Evolutionary conservation across 2,329 filamentous ascomycete genomes (phyloP).

Genomic region (Claviceps fusiformis): DNA sequence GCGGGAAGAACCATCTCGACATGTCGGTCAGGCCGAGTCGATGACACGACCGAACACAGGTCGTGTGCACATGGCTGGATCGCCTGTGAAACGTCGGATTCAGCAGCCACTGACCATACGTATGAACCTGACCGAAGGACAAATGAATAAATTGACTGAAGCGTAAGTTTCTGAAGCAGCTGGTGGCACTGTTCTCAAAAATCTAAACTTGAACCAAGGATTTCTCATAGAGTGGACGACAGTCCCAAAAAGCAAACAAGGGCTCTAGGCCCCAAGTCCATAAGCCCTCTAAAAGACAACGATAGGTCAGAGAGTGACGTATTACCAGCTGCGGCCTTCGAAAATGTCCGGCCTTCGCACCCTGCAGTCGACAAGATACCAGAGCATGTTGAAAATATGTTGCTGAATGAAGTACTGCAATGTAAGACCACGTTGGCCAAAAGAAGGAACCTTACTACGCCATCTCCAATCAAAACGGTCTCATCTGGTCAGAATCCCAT

Average conservation of each 20-base stretch:
- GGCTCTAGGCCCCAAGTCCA: neutral
- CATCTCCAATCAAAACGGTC: slow-evolving; percentile 1
- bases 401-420: neutral
- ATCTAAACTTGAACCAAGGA: slow-evolving; percentile 12
- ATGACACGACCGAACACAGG: slow-evolving; percentile 10
- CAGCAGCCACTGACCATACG: slow-evolving; percentile 31
- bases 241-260: slow-evolving; percentile 13
- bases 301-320: slow-evolving; percentile 1
- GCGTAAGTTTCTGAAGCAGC: slow-evolving; percentile 21
- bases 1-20: neutral
- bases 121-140: slow-evolving; percentile 33
- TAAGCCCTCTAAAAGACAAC: neutral
- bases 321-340: neutral
- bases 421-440: neutral
- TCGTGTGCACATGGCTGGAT: slow-evolving; percentile 13
- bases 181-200: neutral
- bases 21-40: neutral
- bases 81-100: slow-evolving; percentile 19
- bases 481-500: slow-evolving; percentile 5
- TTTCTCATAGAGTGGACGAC: slow-evolving; percentile 18
- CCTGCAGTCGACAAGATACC: neutral
- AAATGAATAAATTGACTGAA: slow-evolving; percentile 33
- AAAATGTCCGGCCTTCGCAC: neutral
- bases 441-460: slow-evolving; percentile 1
- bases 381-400: neutral